Conservation (phyloP, 2,329 filamentous ascomycete species). For the Volutella citrinella region DNA sequence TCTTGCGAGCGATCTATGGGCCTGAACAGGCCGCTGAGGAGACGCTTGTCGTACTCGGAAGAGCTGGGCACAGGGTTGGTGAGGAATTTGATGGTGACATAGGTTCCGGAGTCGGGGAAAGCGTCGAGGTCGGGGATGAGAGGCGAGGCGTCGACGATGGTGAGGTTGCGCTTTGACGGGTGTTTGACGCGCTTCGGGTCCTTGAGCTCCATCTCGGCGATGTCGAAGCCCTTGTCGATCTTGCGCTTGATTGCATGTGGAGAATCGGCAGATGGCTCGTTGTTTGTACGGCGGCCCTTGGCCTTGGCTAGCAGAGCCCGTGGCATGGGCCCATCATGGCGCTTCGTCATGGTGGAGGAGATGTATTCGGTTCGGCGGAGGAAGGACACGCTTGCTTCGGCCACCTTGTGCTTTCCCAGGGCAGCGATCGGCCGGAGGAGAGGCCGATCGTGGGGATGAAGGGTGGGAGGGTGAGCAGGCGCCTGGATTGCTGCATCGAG, state of each 20-base stretch:
- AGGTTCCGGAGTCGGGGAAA: slow-evolving; percentile 68
- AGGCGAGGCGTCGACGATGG: slow-evolving; percentile 57
- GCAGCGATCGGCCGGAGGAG: slow-evolving; percentile 81
- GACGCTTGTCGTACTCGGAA: slow-evolving; percentile 55
- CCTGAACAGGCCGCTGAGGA: slow-evolving; percentile 59
- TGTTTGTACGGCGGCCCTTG: slow-evolving; percentile 42
- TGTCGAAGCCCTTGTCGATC: slow-evolving; percentile 61
- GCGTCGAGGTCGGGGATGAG: slow-evolving; percentile 64
- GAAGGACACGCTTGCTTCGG: slow-evolving; percentile 82
- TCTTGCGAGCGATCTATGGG: slow-evolving; percentile 55
- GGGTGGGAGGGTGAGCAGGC: slow-evolving; percentile 63
- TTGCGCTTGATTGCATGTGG: slow-evolving; percentile 65
- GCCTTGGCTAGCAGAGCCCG: slow-evolving; percentile 33
- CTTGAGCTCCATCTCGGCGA: slow-evolving; percentile 51
- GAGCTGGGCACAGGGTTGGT: slow-evolving; percentile 57
- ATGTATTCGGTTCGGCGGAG: slow-evolving; percentile 96
- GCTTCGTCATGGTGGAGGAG: slow-evolving; percentile 57
- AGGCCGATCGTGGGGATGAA: slow-evolving; percentile 80
- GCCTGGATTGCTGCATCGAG: slow-evolving; percentile 74
- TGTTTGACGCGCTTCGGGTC: slow-evolving; percentile 54
- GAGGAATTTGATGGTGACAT: slow-evolving; percentile 67
- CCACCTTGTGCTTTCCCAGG: slow-evolving; percentile 77
- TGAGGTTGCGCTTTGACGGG: slow-evolving; percentile 56
- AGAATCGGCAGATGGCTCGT: slow-evolving; percentile 57
- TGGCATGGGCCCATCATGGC: slow-evolving; percentile 43